Conservation (phyloP, 305 asterid genomes). For the Nicotiana rustica region DNA sequence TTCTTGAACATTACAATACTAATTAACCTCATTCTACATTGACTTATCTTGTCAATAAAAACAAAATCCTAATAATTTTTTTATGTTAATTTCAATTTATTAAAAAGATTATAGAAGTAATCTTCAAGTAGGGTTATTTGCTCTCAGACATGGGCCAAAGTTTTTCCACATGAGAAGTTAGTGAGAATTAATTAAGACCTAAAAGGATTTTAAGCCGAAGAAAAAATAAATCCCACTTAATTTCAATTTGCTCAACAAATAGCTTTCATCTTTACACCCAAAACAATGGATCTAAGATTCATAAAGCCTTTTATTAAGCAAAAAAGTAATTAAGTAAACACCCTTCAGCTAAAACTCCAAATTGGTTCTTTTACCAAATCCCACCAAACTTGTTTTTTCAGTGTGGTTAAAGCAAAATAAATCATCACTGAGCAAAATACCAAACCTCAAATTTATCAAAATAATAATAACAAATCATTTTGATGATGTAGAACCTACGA, state of each 20-base stretch:
- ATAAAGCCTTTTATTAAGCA: not conserved
- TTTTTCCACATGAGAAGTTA: constrained; percentile 10
- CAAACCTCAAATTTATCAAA: not conserved
- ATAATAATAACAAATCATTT: too few species aligned
- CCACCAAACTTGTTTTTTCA: constrained; percentile 41
- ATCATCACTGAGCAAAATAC: constrained; percentile 56
- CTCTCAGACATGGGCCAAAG: constrained; percentile 31
- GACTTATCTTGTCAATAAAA: too few species aligned
- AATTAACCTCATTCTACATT: too few species aligned
- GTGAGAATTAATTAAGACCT: not conserved
- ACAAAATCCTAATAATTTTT: too few species aligned
- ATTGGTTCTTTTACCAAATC: not conserved
- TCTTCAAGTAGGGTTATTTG: not conserved
- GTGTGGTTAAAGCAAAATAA: constrained; percentile 70
- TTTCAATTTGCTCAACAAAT: not conserved
- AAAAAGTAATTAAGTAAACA: not conserved
- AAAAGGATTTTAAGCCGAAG: not conserved
- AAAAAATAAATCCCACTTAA: constrained; percentile 17
- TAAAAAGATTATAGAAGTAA: too few species aligned
- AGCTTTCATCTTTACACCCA: constrained; percentile 20
- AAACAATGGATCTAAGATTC: not conserved
- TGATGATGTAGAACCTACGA: constrained; percentile 11
- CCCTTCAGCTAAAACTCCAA: constrained; percentile 25
- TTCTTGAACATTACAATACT: too few species aligned
- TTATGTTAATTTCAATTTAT: too few species aligned